Base-by-base conservation (phyloP, 257 asterid genomes). In the Solanum tarapatanum region DNA sequence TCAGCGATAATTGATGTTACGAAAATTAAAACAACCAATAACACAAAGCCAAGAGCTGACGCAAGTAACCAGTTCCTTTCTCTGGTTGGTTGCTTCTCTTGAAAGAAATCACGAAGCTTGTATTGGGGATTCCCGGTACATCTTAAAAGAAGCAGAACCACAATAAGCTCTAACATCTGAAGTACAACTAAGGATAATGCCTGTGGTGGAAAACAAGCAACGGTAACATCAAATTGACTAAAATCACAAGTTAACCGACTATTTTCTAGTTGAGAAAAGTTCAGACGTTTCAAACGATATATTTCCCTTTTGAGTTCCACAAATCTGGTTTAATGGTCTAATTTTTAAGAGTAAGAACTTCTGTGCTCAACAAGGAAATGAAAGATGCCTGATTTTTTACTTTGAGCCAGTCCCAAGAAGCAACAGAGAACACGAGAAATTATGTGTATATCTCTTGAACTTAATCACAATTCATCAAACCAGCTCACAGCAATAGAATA, bases 31-130 rank as follows among this genome's bases (percentile, higher is more conserved):
- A 94, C 75, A 77, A 95, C 89, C 68, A 96, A 95, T 86, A 91
- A 90, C 26, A 92, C 92, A 45, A 91, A 89, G 79, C 99, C 98
- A 86, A 92, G 85, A 39, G 80, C 77, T 12, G 97, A 88, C 35
- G 95, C 93, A 86, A 94, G 91, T 89, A 94, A 77, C 95, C 94
- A 92, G 92, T 89, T 94, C 90, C 98, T 92, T 84, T 83, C 90
- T 37, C 86, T 82, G 43, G 93, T 85, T 69, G 89, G 23, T 87
- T 87, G 87, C 82, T 89, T 86, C 69, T 89, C 90, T 37, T 69
- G 84, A 84, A 96, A 94, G 90, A 92, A 94, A 84, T 93, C 95
- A 82, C 16, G 83, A 87, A 94, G 89, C 83, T 91, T 89, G 69
- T 87, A 92, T 68, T 88, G 94, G 84, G 96, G 94, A 89, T 95